Conservation (phyloP, 2,329 filamentous ascomycete genomes). For the Penicillium hesseltinei region DNA sequence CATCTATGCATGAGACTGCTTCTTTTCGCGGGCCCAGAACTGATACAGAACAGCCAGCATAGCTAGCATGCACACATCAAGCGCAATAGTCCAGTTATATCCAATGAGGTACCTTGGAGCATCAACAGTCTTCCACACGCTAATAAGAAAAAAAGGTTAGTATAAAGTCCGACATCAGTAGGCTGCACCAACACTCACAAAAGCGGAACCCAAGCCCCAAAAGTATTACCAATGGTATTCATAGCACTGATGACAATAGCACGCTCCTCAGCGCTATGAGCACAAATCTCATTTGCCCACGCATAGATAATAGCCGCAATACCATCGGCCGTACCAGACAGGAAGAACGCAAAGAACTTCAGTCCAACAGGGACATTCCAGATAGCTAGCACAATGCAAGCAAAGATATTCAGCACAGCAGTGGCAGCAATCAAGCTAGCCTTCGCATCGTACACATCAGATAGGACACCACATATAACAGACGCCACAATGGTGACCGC, state of each 20-base stretch:
- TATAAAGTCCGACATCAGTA: background rate
- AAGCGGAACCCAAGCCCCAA: slow-evolving; percentile 30
- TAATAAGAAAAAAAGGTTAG: background rate
- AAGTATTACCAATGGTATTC: slow-evolving; percentile 35
- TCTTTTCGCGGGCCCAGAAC: slow-evolving; percentile 21
- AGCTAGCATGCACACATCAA: slow-evolving; percentile 30
- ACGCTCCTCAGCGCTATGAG: slow-evolving; percentile 34
- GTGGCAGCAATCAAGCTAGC: slow-evolving; percentile 17
- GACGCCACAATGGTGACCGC: slow-evolving; percentile 19
- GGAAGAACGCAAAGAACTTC: slow-evolving; percentile 21
- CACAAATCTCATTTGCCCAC: slow-evolving; percentile 28
- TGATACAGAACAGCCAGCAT: slow-evolving; percentile 20
- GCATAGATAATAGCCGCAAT: slow-evolving; percentile 26
- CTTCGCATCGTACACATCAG: slow-evolving; percentile 17
- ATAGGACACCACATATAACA: slow-evolving; percentile 17
- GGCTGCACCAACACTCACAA: slow-evolving; percentile 16
- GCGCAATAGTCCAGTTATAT: slow-evolving; percentile 30
- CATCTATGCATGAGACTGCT: background rate
- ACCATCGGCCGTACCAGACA: slow-evolving; percentile 22
- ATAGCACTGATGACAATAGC: slow-evolving; percentile 25
- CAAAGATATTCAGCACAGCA: slow-evolving; percentile 18
- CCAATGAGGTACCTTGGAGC: slow-evolving; percentile 30
- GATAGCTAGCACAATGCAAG: slow-evolving; percentile 17
- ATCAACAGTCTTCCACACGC: slow-evolving; percentile 31
- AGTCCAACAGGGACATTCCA: slow-evolving; percentile 19